These are phyloP conservation scores for Ilex aquifolium DNA, from an alignment of 257 asterid genomes.

Conservation along the genomic window DNA sequence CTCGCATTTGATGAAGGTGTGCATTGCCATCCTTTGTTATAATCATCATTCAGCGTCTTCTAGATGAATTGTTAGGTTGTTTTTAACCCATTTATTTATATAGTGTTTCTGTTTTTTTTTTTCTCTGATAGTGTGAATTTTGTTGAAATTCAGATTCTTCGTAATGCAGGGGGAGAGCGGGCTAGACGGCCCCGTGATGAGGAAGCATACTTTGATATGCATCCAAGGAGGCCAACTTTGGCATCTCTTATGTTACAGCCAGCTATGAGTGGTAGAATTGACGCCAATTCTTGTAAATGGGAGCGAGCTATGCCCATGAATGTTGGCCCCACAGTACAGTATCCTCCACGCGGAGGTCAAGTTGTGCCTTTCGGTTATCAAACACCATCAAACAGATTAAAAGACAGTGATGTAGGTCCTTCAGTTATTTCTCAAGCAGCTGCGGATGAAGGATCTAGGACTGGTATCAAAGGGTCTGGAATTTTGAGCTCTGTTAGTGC, in stretches of 20 bases:
- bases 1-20: constrained; percentile 70
- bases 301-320: constrained; percentile 41
- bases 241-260: constrained; percentile 50
- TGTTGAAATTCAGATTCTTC: constrained; percentile 67
- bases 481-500: constrained; percentile 55
- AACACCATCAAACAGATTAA: constrained; percentile 49
- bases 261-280: constrained; percentile 44
- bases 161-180: constrained; percentile 60
- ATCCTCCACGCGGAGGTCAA: constrained; percentile 68
- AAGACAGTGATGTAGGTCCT: constrained; percentile 55
- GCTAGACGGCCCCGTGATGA: constrained; percentile 46
- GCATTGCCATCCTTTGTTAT: constrained; percentile 7
- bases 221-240: constrained; percentile 51
- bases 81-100: not conserved
- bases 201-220: constrained; percentile 47
- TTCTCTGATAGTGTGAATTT: constrained; percentile 30
- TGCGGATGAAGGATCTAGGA: constrained; percentile 97
- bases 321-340: constrained; percentile 43
- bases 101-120: not conserved
- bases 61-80: not conserved
- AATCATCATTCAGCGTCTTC: constrained; percentile 1
- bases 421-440: constrained; percentile 61
- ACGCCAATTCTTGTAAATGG: constrained; percentile 46
- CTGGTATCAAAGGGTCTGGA: constrained; percentile 86
- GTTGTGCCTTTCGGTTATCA: constrained; percentile 57